Base-by-base conservation (phyloP, 1,284 basidiomycete genomes). In the Ceratobasidium sp. region DNA sequence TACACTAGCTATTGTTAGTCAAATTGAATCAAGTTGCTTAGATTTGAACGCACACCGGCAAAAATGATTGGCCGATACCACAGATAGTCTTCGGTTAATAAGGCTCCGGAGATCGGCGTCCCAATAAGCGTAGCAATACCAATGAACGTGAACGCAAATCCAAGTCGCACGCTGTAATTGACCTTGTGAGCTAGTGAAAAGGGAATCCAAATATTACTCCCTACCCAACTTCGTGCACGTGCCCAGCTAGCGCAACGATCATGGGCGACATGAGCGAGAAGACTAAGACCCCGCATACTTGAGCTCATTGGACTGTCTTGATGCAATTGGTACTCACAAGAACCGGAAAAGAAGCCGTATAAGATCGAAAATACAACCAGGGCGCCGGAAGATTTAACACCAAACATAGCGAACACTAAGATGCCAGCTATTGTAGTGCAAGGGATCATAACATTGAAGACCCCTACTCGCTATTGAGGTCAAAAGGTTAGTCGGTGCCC, bases 361-460 rank as follows among this genome's bases (percentile, higher is more conserved):
- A 73, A n/a, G 10, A 73, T 64, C 23, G 70, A 48, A 40, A 73
- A 73, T 5, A 64, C 70, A 28, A 75, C 50, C 17, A 66, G 40
- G 17, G 73, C 73, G 17, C 62, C 73, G 26, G 79, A 76, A 26
- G 44, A 68, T 20, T 77, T 79, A 28, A 78, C 75, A 28, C 80
- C 81, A 7, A 80, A 65, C 71, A 81, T 78, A 5, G 79, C 80
- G 33, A 81, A 80, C 33, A 77, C 77, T 38, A 81, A 73, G 17
- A 73, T 48, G 0, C 74, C 79, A 17, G 67, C 75, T 38, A 73
- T 62, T 3, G 56, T 17, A 0, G 77, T 59, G n/a, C 78, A 66
- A 15, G 75, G 66, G 2, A 80, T 59, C 52, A 78, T 62, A n/a
- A 66, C 52, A 23, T 79, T 81, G 26, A 80, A 54, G 28, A 77